phyloP scores from a whole-genome alignment of 805 yeast species.

The Spencermartinsiella europaea region DNA sequence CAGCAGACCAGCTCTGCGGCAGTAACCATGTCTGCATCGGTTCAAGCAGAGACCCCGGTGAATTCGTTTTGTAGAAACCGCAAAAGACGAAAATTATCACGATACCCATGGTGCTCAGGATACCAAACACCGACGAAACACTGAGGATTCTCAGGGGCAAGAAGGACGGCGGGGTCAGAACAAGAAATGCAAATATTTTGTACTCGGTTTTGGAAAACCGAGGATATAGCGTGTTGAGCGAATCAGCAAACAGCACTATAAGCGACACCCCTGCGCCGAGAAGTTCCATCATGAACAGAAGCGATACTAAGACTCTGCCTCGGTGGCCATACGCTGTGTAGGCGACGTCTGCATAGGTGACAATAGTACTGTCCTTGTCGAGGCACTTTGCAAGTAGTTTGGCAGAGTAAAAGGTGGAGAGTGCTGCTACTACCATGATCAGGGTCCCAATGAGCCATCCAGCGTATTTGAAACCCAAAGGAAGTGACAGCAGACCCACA shows the following conservation, averaged over 20 bases:
- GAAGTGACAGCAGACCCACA: constrained; percentile 61
- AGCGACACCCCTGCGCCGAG: constrained; percentile 78
- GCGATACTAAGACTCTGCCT: constrained; percentile 69
- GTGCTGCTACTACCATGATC: constrained; percentile 55
- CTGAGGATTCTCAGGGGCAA: constrained; percentile 71
- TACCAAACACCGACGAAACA: constrained; percentile 64
- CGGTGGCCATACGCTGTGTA: constrained; percentile 75
- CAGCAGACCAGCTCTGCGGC: constrained; percentile 53
- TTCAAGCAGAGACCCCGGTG: constrained; percentile 71
- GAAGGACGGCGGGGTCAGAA: constrained; percentile 75
- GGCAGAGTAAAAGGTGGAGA: constrained; percentile 73
- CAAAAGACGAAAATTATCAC: constrained; percentile 53
- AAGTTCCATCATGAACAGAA: constrained; percentile 70
- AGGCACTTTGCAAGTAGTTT: constrained; percentile 64
- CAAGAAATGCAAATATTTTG: constrained; percentile 51
- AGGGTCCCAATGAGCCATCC: constrained; percentile 61
- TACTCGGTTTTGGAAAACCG: constrained; percentile 47
- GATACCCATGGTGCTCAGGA: constrained; percentile 61
- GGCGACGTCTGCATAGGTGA: constrained; percentile 87
- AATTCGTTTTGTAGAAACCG: constrained; percentile 53
- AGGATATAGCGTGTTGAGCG: constrained; percentile 66
- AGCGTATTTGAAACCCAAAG: constrained; percentile 57
- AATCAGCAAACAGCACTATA: constrained; percentile 79
- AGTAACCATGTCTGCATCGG: constrained; percentile 63
- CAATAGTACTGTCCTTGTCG: constrained; percentile 72